These are phyloP conservation scores for Rhododendron vialii DNA, from an alignment of 148 eudicot species.

Conservation along the genomic window DNA sequence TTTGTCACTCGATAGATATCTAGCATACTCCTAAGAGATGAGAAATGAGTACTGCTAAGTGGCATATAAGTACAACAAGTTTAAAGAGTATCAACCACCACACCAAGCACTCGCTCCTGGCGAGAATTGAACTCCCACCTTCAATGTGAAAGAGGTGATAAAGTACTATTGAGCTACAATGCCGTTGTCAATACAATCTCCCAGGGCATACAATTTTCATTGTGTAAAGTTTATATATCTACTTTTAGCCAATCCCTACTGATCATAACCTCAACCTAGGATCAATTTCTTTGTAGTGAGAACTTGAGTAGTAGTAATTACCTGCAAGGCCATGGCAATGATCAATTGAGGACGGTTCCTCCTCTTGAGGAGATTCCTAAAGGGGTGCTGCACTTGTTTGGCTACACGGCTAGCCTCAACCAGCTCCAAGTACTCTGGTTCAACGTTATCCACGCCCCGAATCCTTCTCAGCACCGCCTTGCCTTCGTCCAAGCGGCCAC, in stretches of 20 bases:
- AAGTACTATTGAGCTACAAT: too few relatives aligned
- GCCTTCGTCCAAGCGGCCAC: conserved; percentile 78
- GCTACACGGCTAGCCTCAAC: conserved; percentile 81
- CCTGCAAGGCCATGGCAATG: conserved; percentile 64
- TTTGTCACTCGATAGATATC: too few relatives aligned
- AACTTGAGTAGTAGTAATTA: background rate
- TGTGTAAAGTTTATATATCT: background rate
- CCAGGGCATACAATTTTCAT: background rate
- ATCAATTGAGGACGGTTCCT: conserved; percentile 72
- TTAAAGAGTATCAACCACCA: too few relatives aligned
- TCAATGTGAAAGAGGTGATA: too few relatives aligned
- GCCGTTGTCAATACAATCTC: background rate
- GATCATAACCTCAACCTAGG: background rate
- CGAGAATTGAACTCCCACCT: too few relatives aligned
- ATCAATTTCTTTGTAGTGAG: background rate
- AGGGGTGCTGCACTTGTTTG: conserved; percentile 66
- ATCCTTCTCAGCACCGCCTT: conserved; percentile 63
- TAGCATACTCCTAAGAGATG: too few relatives aligned
- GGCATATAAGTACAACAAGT: too few relatives aligned
- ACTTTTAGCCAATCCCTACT: background rate
- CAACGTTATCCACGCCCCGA: conserved; percentile 83
- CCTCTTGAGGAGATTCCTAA: conserved; percentile 64
- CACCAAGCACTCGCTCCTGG: too few relatives aligned
- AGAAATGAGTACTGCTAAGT: too few relatives aligned
- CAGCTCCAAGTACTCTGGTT: conserved; percentile 75